Conservation (phyloP, 441 rosid species). For the Pelargonium citronellum region DNA sequence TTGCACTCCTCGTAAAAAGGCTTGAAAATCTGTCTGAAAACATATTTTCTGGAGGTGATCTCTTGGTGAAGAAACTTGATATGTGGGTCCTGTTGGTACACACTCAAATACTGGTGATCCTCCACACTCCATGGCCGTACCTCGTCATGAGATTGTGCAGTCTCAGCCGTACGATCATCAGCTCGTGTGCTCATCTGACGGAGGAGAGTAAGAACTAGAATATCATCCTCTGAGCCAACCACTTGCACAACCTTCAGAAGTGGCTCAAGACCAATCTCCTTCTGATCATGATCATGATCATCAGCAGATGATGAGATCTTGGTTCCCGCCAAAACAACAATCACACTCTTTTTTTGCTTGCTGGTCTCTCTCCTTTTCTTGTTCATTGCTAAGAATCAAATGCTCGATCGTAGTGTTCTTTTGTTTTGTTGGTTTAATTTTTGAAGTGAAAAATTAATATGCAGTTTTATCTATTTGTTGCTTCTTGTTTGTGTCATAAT, state of each 20-base stretch:
- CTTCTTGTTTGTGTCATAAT: slow-evolving; percentile 16
- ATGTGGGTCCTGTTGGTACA: slow-evolving; percentile 12
- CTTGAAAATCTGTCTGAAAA: slow-evolving; percentile 24
- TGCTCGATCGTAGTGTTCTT: neutral
- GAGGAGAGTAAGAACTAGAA: slow-evolving; percentile 35
- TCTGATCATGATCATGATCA: neutral
- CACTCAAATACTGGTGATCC: neutral
- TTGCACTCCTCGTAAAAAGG: slow-evolving; percentile 31
- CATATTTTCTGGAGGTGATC: slow-evolving; percentile 25
- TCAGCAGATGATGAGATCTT: slow-evolving; percentile 16
- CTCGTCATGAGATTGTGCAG: neutral
- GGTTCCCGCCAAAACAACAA: slow-evolving; percentile 35
- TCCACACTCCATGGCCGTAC: neutral
- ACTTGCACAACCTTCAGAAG: slow-evolving; percentile 25
- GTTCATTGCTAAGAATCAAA: slow-evolving; percentile 9
- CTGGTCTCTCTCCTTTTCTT: slow-evolving; percentile 25
- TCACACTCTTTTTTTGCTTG: slow-evolving; percentile 14
- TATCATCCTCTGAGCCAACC: slow-evolving; percentile 30
- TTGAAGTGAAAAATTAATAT: neutral
- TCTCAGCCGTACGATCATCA: neutral
- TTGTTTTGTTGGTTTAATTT: neutral
- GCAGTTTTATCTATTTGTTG: neutral
- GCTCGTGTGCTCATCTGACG: neutral
- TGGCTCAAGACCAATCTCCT: slow-evolving; percentile 21
- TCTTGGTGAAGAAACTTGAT: slow-evolving; percentile 24